Base-by-base conservation (phyloP, 768 basidiomycete species). In the Lentinula detonsa region DNA sequence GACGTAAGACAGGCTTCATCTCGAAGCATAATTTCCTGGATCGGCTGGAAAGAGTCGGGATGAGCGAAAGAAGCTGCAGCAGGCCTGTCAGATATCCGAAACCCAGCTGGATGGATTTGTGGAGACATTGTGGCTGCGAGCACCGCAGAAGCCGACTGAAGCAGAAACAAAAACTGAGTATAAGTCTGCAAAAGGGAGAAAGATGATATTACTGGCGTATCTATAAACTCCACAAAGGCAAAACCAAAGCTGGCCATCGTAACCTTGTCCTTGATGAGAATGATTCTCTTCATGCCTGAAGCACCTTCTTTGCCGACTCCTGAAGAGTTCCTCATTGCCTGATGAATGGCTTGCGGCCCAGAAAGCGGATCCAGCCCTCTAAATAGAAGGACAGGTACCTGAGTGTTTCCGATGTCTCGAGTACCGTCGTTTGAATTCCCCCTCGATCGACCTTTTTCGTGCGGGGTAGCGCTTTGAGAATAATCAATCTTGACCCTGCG, bases 401-500 rank as follows among this genome's bases (percentile, higher is more conserved):
- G 90, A 1, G 90, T 75, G 64, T 91, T 91, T 63, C 93, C 96
- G 68, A 98, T 96, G 75, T 99, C 96, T 58, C 95, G 83, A 58
- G 93, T 98, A 2, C 97, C 97, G 67, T 99, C 97, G 69, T 96
- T 98, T 72, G 79, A 71, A 60, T 87, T 85, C 59, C 85, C 84
- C 65, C 85, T 81, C 51, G 79, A 80, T 57, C 85, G 81, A 10
- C 84, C 82, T 66, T 81, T 82, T 62, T 88, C 87, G 53, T 85
- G 82, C 31, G 88, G 91, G 33, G 84, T 81, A 31, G 88, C 88
- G 64, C 88, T 91, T 74, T 93, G 86, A 3, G 95, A 94, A 70
- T 91, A 99, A 74, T 99, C 95, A 68, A 99, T 93, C 75, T 96
- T 96, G 70, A 96, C 88, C 65, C 93, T 81, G 53, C 91, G 86